Conservation (phyloP, 306 rosid species). For the Fragaria vesca region DNA sequence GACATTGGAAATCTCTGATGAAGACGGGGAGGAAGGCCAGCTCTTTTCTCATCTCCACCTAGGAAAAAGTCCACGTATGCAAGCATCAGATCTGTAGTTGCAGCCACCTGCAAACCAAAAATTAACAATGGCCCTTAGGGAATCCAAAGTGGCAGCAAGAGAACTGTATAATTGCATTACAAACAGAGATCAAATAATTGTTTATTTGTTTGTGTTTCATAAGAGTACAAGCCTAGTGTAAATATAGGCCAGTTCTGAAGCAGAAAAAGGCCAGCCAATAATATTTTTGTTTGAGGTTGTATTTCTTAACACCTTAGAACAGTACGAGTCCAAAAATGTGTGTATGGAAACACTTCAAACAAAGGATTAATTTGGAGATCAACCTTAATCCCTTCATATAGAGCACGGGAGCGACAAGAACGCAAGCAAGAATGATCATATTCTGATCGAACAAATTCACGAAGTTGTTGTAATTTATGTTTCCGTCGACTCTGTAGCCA, state of each 20-base stretch:
- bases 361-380: neutral
- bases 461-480: constrained; percentile 43
- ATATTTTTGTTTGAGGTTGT: neutral
- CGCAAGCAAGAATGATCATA: constrained; percentile 56
- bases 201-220: neutral
- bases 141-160: neutral
- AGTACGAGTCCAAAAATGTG: neutral
- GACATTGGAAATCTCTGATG: constrained; percentile 86
- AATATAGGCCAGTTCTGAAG: neutral
- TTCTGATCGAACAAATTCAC: constrained; percentile 54
- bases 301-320: neutral
- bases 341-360: neutral
- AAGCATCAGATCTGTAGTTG: constrained; percentile 87
- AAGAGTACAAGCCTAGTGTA: neutral
- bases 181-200: neutral
- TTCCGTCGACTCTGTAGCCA: constrained; percentile 47
- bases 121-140: neutral
- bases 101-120: constrained; percentile 58
- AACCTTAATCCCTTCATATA: constrained; percentile 57
- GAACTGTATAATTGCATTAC: neutral
- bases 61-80: constrained; percentile 91
- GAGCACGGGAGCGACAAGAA: constrained; percentile 55
- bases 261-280: neutral
- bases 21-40: constrained; percentile 75
- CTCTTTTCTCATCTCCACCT: constrained; percentile 94